Evolutionary conservation across 192 early-diverging fungal species (phyloP), one percentile per base, ranked within the genome.

Genomic region (Coemansia sp.): DNA sequence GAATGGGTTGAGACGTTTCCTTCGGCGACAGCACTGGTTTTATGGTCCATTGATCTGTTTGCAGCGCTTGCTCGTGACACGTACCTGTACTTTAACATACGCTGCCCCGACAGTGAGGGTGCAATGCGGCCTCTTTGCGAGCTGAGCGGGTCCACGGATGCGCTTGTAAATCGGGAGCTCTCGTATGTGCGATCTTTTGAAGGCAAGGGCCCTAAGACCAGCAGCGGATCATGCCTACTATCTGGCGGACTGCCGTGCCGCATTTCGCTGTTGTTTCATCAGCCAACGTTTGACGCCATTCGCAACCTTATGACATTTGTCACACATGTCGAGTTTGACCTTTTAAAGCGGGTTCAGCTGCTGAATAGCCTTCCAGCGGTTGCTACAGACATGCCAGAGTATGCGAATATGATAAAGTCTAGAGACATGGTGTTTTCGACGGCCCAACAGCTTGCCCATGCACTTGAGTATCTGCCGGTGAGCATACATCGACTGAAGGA

Each of bases 11-110:
- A 59, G 16, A 45, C 71, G 3, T 83, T 83, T 43, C 75, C 70
- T 46, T 59, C 80, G 37, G 60, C 72, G 10, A 72, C 67, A 4
- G 80, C 80, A 48, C 80, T 83, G 60, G 80, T 76, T 7, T 68
- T 83, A 63, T 83, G 80, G 80, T 77, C 75, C 66, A 63, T 83
- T 41, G 80, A 83, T 41, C 59, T 83, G 65, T 71, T 83, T 61
- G 72, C 64, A 0, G 80, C 80, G 14, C 71, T 83, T 17, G 55
- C 75, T 14, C 80, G 80, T 37, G 80, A 83, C 48, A 77, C 80
- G 48, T 83, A 71, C 25, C 63, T 83, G 72, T 83, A 69, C 54
- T 58, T 83, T 40, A 58, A 83, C 45, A 72, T 66, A 71, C 75
- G 80, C 41, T 74, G 75, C 17, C 65, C 80, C 1, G 80, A 83